Evolutionary conservation across 2,329 filamentous ascomycete species (phyloP).

Genomic region (Colletotrichum sp.): DNA sequence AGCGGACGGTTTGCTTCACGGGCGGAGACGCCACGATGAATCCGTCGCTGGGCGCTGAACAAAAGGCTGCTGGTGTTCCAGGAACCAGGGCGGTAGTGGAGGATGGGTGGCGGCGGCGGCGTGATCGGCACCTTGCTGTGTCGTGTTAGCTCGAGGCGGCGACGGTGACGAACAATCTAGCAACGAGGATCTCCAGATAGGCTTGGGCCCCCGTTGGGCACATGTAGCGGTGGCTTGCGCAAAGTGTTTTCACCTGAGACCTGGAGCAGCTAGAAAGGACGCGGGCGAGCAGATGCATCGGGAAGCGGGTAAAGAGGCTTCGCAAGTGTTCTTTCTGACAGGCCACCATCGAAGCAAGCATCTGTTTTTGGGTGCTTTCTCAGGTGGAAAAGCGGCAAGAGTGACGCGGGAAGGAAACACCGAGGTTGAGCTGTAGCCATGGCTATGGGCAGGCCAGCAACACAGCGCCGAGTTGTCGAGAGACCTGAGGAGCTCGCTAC

Average conservation of each 20-base stretch:
- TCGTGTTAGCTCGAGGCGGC: not conserved
- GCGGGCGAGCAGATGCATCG: not conserved
- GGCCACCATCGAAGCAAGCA: not conserved
- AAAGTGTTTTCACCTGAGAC: constrained; percentile 17
- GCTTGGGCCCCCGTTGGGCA: not conserved
- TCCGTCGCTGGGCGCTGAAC: not conserved
- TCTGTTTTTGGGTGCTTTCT: constrained; percentile 2
- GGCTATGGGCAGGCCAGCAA: not conserved
- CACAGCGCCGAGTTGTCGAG: not conserved
- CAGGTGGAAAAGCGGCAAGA: not conserved
- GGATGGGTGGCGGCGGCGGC: not conserved
- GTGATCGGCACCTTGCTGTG: not conserved
- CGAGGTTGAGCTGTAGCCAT: not conserved
- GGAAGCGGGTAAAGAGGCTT: not conserved
- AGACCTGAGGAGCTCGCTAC: not conserved
- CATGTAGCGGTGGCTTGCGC: constrained; percentile 11
- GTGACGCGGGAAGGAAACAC: not conserved
- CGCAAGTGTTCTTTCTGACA: constrained; percentile 11
- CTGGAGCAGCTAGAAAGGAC: not conserved
- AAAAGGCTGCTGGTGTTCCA: not conserved
- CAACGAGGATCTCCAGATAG: not conserved
- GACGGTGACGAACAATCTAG: not conserved
- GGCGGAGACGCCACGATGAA: not conserved
- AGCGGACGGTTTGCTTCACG: not conserved
- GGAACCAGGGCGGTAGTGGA: not conserved